Base-by-base conservation (phyloP, 2,329 filamentous ascomycete genomes). In the Capronia coronata region DNA sequence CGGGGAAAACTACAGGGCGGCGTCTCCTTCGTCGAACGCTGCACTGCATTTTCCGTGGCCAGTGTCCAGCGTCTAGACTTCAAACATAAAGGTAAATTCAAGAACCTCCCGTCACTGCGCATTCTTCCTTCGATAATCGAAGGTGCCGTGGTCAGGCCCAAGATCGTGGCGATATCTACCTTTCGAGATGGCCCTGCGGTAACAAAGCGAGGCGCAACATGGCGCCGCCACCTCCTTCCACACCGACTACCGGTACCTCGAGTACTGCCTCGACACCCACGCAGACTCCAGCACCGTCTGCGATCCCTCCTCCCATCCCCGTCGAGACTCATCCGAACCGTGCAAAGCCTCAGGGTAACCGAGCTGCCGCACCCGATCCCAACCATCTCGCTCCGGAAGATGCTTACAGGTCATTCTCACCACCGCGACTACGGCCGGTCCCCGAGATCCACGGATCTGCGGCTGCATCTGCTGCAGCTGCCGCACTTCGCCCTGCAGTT, bases 311-410 rank as follows among this genome's bases (percentile, higher is more conserved):
- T 37, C 69, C 71, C 11, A 65, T 72, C 39, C 69, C 70, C 46
- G 70, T 72, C 56, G 70, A 71, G 57, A 71, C 69, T 37, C 69
- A 73, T 59, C 69, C 71, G 5, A 69, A 71, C 55, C 69, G 69
- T 51, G 62, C 62, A 42, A 59, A 55, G 40, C 57, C 58, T 29
- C 59, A 63, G 16, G 61, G 62, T 23, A 62, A 65, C 37, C 65
- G 67, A 18, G 64, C 25, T 10, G 25, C 25, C 25, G 73, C 74
- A 39, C 66, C 74, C 46, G 79, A 83, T 59, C 82, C 83, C 23
- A 83, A 77, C 43, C 83, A 82, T 55, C 81, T 94, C 35, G 84
- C 87, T 2, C 88, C 88, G 13, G 85, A 91, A 70, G 88, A 94
- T 78, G 88, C 87, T 48, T 87, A 87, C 68, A 77, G 80, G 62